Evolutionary conservation across 345 rosid species (phyloP).

Genomic region (Hypericum perforatum): DNA sequence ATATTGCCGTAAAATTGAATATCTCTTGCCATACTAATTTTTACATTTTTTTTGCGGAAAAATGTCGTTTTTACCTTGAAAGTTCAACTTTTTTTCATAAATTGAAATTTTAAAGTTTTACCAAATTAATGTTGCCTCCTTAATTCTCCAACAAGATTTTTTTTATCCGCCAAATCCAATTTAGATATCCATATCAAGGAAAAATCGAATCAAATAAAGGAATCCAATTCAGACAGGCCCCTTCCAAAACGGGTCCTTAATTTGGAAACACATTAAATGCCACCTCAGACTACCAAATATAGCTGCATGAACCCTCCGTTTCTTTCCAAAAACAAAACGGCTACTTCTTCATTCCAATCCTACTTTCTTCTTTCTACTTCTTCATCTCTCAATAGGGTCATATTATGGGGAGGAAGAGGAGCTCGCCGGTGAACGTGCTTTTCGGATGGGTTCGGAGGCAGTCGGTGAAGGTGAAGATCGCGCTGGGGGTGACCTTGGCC

Average conservation of each 20-base stretch:
- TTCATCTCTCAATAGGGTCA: background rate
- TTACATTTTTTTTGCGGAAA: too few species aligned
- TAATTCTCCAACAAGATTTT: too few species aligned
- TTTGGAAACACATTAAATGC: slow-evolving; percentile 15
- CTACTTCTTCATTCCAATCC: slow-evolving; percentile 3
- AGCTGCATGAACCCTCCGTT: slow-evolving; percentile 43
- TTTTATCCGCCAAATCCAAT: too few species aligned
- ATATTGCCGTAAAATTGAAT: too few species aligned
- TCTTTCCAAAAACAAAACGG: slow-evolving; percentile 28
- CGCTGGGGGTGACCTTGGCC: slow-evolving; percentile 18
- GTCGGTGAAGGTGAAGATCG: slow-evolving; percentile 42
- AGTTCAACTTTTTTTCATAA: too few species aligned
- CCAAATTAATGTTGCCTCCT: too few species aligned
- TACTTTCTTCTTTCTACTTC: background rate
- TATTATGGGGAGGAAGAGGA: slow-evolving; percentile 51
- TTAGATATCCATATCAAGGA: too few species aligned
- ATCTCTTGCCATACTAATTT: too few species aligned
- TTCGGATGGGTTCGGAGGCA: slow-evolving; percentile 39
- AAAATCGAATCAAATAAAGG: too few species aligned
- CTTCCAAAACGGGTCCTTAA: background rate
- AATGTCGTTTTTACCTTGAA: too few species aligned
- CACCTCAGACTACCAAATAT: slow-evolving; percentile 12
- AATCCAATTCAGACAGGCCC: too few species aligned
- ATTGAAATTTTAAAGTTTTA: too few species aligned
- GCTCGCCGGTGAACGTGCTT: slow-evolving; percentile 28